Percentiles rank a stretch among this genome's conserved stretches.
These are phyloP conservation scores for Flaveria bidentis DNA, from an alignment of 129 eudicot genomes.

Conservation along the genomic window DNA sequence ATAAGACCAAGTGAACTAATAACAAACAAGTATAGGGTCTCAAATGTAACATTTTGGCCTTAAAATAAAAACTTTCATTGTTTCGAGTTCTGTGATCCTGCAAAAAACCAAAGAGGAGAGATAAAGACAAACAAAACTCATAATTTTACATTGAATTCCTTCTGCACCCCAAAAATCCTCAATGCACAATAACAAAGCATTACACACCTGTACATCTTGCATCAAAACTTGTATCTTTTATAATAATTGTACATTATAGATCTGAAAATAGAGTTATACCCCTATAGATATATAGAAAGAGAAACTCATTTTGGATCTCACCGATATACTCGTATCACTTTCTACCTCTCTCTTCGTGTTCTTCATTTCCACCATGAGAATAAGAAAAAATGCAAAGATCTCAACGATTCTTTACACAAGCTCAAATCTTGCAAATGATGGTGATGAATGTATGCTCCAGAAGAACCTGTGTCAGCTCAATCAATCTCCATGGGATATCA, in stretches of 20 bases:
- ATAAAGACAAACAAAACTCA: constrained; percentile 1
- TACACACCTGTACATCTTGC: not conserved
- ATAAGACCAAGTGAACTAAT: not conserved
- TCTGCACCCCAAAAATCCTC: not conserved
- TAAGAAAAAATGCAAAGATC: constrained; percentile 40
- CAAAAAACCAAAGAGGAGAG: constrained; percentile 8
- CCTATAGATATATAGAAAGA: constrained; percentile 17
- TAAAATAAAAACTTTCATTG: constrained; percentile 5
- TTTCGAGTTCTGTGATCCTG: constrained; percentile 28
- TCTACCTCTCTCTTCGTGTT: constrained; percentile 8
- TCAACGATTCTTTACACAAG: constrained; percentile 23
- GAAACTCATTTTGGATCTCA: constrained; percentile 29
- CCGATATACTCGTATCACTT: not conserved
- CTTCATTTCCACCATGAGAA: constrained; percentile 45
- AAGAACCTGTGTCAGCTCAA: constrained; percentile 57
- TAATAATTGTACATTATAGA: not conserved
- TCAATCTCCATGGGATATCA: constrained; percentile 76
- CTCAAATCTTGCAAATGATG: constrained; percentile 6
- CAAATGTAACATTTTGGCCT: not conserved
- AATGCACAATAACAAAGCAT: not conserved
- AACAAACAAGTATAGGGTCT: constrained; percentile 13
- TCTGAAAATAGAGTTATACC: not conserved
- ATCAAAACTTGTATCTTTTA: not conserved
- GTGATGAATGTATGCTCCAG: constrained; percentile 28
- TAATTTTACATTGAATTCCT: not conserved